Base-by-base conservation (phyloP, 352 stramenopile genomes). In the Pythium plurisporium region DNA sequence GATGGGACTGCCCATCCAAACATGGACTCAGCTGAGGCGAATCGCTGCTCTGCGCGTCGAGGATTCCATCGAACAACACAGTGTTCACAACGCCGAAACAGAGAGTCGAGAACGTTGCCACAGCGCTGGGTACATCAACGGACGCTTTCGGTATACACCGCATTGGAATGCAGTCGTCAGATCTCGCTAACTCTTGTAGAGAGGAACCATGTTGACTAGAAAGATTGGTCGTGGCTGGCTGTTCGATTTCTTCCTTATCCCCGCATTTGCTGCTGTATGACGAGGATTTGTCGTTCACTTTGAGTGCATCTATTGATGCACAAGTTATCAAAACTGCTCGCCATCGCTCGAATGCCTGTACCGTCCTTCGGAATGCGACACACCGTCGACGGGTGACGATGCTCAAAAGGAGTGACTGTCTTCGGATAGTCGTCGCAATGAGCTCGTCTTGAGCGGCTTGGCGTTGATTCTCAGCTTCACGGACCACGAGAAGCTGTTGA, bases 301-400 rank as follows among this genome's bases (percentile, higher is more conserved):
- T n/a, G n/a, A n/a, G n/a, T n/a, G n/a, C n/a, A n/a, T n/a, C n/a
- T n/a, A n/a, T n/a, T n/a, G n/a, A n/a, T n/a, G n/a, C n/a, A n/a
- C n/a, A n/a, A n/a, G n/a, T n/a, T n/a, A n/a, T n/a, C n/a, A n/a
- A n/a, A n/a, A n/a, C n/a, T n/a, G 33, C 59, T 52, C 66, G 62
- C 77, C 75, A 87, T 4, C 41, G 56, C 20, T 69, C 51, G 5
- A 81, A 64, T 1, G 67, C 73, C 20, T 62, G 69, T 6, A 73
- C 58, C 27, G 53, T 62, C 1, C 38, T 36, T 20, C 77, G 46
- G 17, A 48, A 56, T 14, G 59, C 38, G 29, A 59, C 65, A 9
- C 71, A 72, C 1, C 58, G 60, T 17, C 59, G 60, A 19, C 73
- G 69, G 9, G 51, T 63, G 22, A 76, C 30, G 17, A 87, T 5